phyloP scores from a whole-genome alignment of 2,329 filamentous ascomycete species.

The Cladosporium halotolerans region DNA sequence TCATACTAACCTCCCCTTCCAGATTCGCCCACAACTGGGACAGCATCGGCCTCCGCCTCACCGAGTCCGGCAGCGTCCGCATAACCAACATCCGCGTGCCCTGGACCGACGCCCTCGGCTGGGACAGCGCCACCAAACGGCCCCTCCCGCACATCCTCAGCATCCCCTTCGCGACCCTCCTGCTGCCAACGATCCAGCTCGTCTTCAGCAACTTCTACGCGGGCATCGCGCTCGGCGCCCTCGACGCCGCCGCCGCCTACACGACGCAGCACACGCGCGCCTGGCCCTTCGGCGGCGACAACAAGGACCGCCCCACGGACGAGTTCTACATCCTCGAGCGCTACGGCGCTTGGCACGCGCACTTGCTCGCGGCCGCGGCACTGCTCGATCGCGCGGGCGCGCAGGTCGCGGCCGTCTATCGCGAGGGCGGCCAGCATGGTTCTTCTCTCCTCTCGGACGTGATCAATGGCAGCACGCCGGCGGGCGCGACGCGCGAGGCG shows the following conservation, averaged over 20 bases:
- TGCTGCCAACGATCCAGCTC: slow-evolving; percentile 58
- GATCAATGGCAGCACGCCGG: slow-evolving; percentile 20
- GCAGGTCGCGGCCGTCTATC: slow-evolving; percentile 45
- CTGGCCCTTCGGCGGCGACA: slow-evolving; percentile 60
- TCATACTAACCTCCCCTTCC: background rate
- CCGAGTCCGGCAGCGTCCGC: slow-evolving; percentile 57
- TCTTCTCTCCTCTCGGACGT: slow-evolving; percentile 16
- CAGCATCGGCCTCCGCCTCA: slow-evolving; percentile 57
- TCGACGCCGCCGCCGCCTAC: slow-evolving; percentile 51
- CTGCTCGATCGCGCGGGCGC: slow-evolving; percentile 52
- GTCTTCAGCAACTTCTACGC: slow-evolving; percentile 63
- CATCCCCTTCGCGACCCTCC: slow-evolving; percentile 51
- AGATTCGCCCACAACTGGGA: slow-evolving; percentile 57
- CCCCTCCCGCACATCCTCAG: slow-evolving; percentile 46
- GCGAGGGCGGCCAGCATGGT: slow-evolving; percentile 24
- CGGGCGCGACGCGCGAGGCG: slow-evolving; percentile 28
- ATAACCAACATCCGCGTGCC: slow-evolving; percentile 52
- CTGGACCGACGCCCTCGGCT: slow-evolving; percentile 58
- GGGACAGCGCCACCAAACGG: slow-evolving; percentile 46
- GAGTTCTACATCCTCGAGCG: slow-evolving; percentile 61
- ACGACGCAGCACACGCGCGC: slow-evolving; percentile 52
- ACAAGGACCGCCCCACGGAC: slow-evolving; percentile 53
- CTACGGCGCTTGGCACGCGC: slow-evolving; percentile 59
- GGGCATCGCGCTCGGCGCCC: slow-evolving; percentile 55
- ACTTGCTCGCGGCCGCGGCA: slow-evolving; percentile 54